Conservation (phyloP, 2,329 filamentous ascomycete species). For the Aspergillus sp. region DNA sequence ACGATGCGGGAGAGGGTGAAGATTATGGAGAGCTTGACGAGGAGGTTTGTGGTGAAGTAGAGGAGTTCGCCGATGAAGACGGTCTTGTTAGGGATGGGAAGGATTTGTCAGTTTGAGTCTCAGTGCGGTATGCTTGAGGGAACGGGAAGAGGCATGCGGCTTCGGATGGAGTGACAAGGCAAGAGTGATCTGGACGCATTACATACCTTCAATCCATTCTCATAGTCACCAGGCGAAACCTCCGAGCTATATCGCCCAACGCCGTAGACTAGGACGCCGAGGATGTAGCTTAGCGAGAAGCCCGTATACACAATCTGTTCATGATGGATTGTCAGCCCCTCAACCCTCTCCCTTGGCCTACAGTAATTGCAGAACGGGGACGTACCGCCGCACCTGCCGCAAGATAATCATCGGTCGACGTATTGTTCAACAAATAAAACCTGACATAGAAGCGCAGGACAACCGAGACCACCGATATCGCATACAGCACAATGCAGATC, state of each 20-base stretch:
- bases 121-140: no score
- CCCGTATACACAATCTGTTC: background rate
- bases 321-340: no score
- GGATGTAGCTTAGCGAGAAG: background rate
- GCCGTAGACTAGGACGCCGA: background rate
- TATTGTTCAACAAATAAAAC: background rate
- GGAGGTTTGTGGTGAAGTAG: background rate
- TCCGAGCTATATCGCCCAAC: background rate
- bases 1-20: background rate
- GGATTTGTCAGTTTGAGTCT: no score
- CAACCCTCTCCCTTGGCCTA: no score
- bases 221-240: background rate
- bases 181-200: no score
- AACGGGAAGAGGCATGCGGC: no score
- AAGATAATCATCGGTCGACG: background rate
- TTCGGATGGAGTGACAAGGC: no score
- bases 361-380: background rate
- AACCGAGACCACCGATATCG: background rate
- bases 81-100: background rate
- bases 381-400: background rate
- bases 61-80: background rate
- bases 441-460: background rate
- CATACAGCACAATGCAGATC: background rate
- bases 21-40: slow-evolving; percentile 1
- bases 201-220: background rate